Base-by-base conservation (phyloP, 108 stramenopile genomes). In the Stephanodiscus triporus region DNA sequence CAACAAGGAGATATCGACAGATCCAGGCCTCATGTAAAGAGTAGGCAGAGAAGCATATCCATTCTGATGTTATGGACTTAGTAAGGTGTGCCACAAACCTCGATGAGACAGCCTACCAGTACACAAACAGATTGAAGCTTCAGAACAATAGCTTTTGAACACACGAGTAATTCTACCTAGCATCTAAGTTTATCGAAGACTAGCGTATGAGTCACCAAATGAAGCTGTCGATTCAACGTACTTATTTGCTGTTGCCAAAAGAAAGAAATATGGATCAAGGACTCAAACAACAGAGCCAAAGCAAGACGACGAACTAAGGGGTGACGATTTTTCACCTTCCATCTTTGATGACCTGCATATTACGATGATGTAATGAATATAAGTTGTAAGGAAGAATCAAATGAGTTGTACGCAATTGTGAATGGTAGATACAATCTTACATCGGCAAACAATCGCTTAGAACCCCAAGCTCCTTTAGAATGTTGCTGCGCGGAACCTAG, bases 391-490 rank as follows among this genome's bases (percentile, higher is more conserved):
- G 5, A 6, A 64, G n/a, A 64, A 40, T 26, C 13, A 43, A 34
- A 38, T 57, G 17, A 30, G 20, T 26, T 6, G 23, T 27, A 54
- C 16, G 27, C 26, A 29, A 29, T 4, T 16, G 30, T 7, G 27
- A 9, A 57, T 4, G 4, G 14, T 34, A 2, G 60, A n/a, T 22
- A 64, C 30, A 19, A 48, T 58, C 77, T 78, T 49, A 81, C 80
- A 75, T 81, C 80, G 11, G 73, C 50, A 71, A 81, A 70, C 48
- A 80, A 80, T 53, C 73, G 29, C 66, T 58, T 74, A 53, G 55
- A 53, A 24, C 80, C 73, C 80, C 80, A 81, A 3, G 73, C 68
- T 38, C 48, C 73, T 42, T 59, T 29, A 32, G 73, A 40, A n/a
- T 55, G 27, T 60, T 60, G 63, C 36, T 43, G 42, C 43, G 7